Evolutionary conservation across 2,329 filamentous ascomycete species (phyloP).

Genomic region (Colletotrichum sp.): DNA sequence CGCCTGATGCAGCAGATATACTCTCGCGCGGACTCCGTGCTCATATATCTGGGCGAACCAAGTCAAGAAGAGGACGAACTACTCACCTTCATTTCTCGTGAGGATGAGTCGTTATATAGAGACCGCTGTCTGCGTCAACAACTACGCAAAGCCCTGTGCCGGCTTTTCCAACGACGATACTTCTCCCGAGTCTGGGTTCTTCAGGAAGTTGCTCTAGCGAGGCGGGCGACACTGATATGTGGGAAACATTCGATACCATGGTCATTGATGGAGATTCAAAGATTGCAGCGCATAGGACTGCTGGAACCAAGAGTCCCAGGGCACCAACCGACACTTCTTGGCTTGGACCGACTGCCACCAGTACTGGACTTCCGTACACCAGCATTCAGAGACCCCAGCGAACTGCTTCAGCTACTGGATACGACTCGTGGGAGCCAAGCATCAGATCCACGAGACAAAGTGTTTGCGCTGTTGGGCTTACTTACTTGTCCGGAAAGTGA

Average conservation of each 20-base stretch:
- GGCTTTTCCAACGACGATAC: not conserved
- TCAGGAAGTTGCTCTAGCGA: slow-evolving; percentile 29
- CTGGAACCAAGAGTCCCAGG: rapidly evolving
- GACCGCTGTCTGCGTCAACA: rapidly evolving
- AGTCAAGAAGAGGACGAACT: slow-evolving; percentile 9
- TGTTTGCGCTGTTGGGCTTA: slow-evolving; percentile 28
- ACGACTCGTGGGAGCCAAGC: not conserved
- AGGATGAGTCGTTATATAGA: rapidly evolving
- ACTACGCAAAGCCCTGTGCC: not conserved
- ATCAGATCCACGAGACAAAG: slow-evolving; percentile 28
- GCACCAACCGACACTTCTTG: not conserved
- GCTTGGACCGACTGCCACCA: not conserved
- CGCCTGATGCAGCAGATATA: slow-evolving; percentile 22
- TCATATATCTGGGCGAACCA: slow-evolving; percentile 23
- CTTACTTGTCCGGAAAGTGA: slow-evolving; percentile 22
- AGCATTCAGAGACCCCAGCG: not conserved
- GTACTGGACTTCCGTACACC: not conserved
- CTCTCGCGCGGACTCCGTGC: not conserved
- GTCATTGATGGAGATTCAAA: not conserved
- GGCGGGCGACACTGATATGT: not conserved
- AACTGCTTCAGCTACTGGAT: not conserved
- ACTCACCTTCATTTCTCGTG: not conserved
- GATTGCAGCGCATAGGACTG: not conserved
- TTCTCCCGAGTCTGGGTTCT: slow-evolving; percentile 23
- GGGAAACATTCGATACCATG: not conserved